Base-by-base conservation (phyloP, 768 basidiomycete species). In the Clitopilus hobsonii region DNA sequence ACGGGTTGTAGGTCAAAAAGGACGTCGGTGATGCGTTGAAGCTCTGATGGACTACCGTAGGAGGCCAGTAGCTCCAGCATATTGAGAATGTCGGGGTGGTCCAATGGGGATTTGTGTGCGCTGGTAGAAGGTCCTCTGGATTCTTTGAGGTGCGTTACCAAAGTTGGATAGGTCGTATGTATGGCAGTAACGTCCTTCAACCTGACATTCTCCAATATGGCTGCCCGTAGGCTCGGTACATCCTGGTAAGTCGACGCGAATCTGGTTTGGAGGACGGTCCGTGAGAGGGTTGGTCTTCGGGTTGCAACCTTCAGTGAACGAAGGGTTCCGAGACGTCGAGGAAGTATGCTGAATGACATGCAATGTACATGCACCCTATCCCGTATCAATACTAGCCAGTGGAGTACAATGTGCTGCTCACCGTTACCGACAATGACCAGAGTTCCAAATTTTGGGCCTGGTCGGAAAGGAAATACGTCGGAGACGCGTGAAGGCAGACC, bases 21-120 rank as follows among this genome's bases (percentile, higher is more conserved):
- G 29, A 87, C 74, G 49, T 75, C 73, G 50, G 79, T 72, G 51
- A 87, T 75, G 56, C 82, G 72, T 52, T 71, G 73, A n/a, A 85
- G 62, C 58, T 88, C 85, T 20, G 74, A 66, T 7, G 75, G 74
- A 18, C 78, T 70, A 2, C 75, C 84, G 1, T 85, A 85, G 16
- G 67, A 59, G 16, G 79, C 81, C 48, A 88, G 73, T 14, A 71
- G 62, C 55, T 73, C 67, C 1, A 88, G 67, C 6, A 77, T 67
- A 20, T 54, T 66, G 49, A 74, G 51, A 16, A 80, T 63, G 29
- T 45, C 41, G 22, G 41, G 41, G 16, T 23, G 41, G n/a, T 18
- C 18, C 11, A 45, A 20, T 45, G 41, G 41, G 18, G 41, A 45
- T 45, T 16, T 45, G 18, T 10, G 41, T 18, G n/a, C 22, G 41